phyloP scores from a whole-genome alignment of 169 alveolate genomes.

The Eimeria tenella region DNA sequence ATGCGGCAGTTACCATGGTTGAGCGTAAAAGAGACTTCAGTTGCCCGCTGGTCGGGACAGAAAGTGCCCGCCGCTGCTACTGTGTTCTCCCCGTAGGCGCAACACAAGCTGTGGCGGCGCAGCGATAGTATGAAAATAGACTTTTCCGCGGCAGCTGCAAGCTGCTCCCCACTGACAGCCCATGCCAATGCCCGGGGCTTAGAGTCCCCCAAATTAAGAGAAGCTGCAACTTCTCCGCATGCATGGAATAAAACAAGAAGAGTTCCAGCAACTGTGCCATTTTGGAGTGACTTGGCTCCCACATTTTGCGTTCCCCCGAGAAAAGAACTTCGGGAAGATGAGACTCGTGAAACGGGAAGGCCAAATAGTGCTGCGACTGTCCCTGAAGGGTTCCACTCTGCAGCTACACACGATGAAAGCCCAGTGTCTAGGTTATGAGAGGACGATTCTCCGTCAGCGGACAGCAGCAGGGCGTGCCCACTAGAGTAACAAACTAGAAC shows the following conservation, averaged over 20 bases:
- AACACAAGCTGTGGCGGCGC: slow-evolving; percentile 37
- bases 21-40: slow-evolving; percentile 41
- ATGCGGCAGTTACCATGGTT: background rate
- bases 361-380: slow-evolving; percentile 38
- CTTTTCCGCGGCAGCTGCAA: slow-evolving; percentile 38
- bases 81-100: slow-evolving; percentile 42
- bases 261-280: background rate
- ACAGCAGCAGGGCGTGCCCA: slow-evolving; percentile 51
- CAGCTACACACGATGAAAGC: slow-evolving; percentile 59
- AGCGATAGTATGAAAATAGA: slow-evolving; percentile 9
- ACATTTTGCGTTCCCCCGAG: background rate
- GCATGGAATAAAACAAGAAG: slow-evolving; percentile 41
- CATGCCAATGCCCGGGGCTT: slow-evolving; percentile 54
- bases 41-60: slow-evolving; percentile 1
- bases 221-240: background rate
- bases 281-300: background rate
- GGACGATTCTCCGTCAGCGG: slow-evolving; percentile 7
- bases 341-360: background rate
- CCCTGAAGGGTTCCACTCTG: slow-evolving; percentile 59
- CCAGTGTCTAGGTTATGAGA: slow-evolving; percentile 23
- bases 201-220: slow-evolving; percentile 9
- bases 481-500: slow-evolving; percentile 21
- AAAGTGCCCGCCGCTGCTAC: slow-evolving; percentile 23
- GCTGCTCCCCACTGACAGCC: slow-evolving; percentile 17
- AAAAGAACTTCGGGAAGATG: background rate